Base-by-base conservation (phyloP, 352 stramenopile species). In the Pythium brassicae region DNA sequence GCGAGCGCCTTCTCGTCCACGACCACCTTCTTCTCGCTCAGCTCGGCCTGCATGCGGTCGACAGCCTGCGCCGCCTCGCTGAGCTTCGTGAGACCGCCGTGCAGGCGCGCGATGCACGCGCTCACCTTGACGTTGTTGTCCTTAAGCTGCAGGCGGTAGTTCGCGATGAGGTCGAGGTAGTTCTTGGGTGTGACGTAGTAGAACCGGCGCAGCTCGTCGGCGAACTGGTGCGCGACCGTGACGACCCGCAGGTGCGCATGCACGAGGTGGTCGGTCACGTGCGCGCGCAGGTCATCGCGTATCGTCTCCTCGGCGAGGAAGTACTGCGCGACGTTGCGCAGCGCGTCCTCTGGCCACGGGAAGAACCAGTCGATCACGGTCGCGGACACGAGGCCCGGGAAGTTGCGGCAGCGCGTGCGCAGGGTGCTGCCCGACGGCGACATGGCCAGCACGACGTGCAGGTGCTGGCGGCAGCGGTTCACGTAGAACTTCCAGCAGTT, bases 141-240 rank as follows among this genome's bases (percentile, higher is more conserved):
- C 51, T 96, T 94, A 9, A 98, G 72, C 46, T 97, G 87, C 32
- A 86, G 66, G 3, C 89, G 69, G 64, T 98, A 98, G 57, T 97
- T 98, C 1, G 77, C 71, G 44, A 98, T 96, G 49, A 97, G 98
- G 65, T 98, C 95, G 19, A 98, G 66, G 55, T 98, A 98, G 62
- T 98, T 98, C 66, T 98, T 98, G 0, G 95, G 94, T 4, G 95
- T 98, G n/a, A 98, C 94, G 65, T 98, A 98, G 76, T 98, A 98
- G 65, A 95, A 86, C 0, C 94, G 79, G 19, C 94, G 74, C 20
- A 98, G 64, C 47, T 98, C 90, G 35, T 94, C 81, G 1, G 83
- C 87, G 61, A 98, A 98, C 34, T 92, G 77, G 42, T 87, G 74
- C 3, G 91, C 91, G n/a, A 95, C 83, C 1, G 74, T 74, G 11